Percentiles rank a stretch among this genome's conserved stretches.
phyloP scores from a whole-genome alignment of 805 yeast genomes.

The Vanderwaltozyma yarrowii region DNA sequence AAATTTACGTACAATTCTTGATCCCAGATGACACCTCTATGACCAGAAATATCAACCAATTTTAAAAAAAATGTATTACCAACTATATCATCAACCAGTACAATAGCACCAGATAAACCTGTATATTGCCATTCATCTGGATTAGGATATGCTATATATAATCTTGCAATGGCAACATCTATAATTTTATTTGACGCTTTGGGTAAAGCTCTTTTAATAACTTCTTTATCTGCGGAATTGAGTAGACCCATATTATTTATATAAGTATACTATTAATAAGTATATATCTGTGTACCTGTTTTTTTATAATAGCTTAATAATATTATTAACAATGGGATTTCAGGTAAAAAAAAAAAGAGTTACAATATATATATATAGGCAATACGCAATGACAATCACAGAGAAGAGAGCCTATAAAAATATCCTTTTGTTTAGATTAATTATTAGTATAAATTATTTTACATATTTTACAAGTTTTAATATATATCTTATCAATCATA shows the following conservation, averaged over 20 bases:
- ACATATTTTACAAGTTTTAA: no score
- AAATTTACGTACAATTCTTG: conserved; percentile 87
- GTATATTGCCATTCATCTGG: conserved; percentile 76
- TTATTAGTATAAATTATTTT: no score
- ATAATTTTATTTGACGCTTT: conserved; percentile 78
- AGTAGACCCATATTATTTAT: conserved; percentile 30
- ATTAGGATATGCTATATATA: conserved; percentile 85
- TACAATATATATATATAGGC: no score
- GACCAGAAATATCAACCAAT: conserved; percentile 73
- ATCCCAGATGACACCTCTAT: conserved; percentile 90
- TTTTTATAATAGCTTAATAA: no score
- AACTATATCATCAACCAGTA: conserved; percentile 81
- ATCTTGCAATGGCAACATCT: conserved; percentile 82
- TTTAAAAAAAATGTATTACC: conserved; percentile 91
- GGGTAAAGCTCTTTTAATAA: conserved; percentile 81
- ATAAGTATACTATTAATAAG: not conserved
- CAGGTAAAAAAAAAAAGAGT: no score
- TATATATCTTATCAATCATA: no score
- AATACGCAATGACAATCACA: no score
- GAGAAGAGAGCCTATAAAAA: no score
- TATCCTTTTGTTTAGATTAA: no score
- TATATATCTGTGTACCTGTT: no score
- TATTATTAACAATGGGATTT: no score
- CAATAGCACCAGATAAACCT: conserved; percentile 81
- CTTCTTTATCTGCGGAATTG: conserved; percentile 65